Evolutionary conservation across 2,329 filamentous ascomycete species (phyloP), one percentile per base, ranked within the genome.

Genomic region (Colletotrichum aenigma): DNA sequence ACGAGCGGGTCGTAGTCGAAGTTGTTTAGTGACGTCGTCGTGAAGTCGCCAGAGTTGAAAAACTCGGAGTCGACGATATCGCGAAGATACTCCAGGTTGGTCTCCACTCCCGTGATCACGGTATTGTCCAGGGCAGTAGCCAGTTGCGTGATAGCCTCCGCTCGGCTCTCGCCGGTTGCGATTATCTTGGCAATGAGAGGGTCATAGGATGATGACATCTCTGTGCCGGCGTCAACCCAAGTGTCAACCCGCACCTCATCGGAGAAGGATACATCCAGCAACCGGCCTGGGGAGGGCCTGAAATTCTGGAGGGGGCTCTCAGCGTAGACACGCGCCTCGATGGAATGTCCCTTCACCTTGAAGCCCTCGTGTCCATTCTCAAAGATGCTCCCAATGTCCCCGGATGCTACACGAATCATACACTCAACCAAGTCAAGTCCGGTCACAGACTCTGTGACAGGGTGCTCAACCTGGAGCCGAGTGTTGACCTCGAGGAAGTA

Each of bases 131-230:
- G 84, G 0, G 93, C 93, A 1, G 87, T 83, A 0, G 87, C 87
- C 21, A 95, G 85, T 75, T 93, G 94, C 67, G 90, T 88, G 7
- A 95, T 86, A 1, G 93, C 93, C 55, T 91, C 89, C 75, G 89
- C 84, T 28, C 94, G 88, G 60, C 89, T 88, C 1, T 86, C 85
- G 0, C 91, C 94, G 67, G 89, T 88, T 1, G 94, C 91, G 69
- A 95, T 95, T 77, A 95, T 86, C 81, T 96, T 95, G 2, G 93
- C 92, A 65, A 96, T 92, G 88, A 95, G 93, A 0, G 94, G 93
- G 79, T 96, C 94, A 81, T 95, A 96, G 77, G 94, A 91, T 6
- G 93, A 92, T 0, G 93, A 94, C 3, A 96, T 91, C 78, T 94
- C 90, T 73, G 94, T 93, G 7, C 94, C 94, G 34, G 90, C 86